Conservation (phyloP, 2,329 filamentous ascomycete species). For the Botrytis paeoniae region DNA sequence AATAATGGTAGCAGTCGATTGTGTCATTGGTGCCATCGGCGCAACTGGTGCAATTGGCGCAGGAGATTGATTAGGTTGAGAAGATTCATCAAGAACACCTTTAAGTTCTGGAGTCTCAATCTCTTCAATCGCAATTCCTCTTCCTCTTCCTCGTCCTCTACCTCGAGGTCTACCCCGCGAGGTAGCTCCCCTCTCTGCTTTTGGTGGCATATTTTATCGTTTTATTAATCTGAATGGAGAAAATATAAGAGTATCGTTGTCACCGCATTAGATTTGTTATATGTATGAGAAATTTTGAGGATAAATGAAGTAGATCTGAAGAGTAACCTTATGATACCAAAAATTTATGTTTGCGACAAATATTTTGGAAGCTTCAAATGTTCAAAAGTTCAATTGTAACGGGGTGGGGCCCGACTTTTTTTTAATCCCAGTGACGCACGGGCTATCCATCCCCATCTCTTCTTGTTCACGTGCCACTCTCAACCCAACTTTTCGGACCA, state of each 20-base stretch:
- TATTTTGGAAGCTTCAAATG: slow-evolving; percentile 8
- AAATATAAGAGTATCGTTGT: not conserved
- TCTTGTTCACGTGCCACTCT: not conserved
- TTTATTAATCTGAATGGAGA: not conserved
- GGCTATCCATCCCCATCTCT: not conserved
- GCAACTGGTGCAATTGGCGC: slow-evolving; percentile 1
- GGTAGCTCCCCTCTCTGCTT: slow-evolving; percentile 25
- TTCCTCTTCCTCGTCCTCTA: slow-evolving; percentile 31
- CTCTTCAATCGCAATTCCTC: slow-evolving; percentile 19
- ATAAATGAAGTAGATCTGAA: not conserved
- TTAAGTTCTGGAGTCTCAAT: slow-evolving; percentile 12
- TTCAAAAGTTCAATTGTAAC: not conserved
- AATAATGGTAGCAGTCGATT: not conserved
- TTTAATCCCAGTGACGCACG: not conserved
- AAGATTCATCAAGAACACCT: not conserved
- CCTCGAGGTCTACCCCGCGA: slow-evolving; percentile 23
- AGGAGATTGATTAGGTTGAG: not conserved
- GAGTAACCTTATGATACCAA: not conserved
- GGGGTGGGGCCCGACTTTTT: slow-evolving; percentile 3
- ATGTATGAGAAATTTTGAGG: not conserved
- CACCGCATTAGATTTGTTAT: not conserved
- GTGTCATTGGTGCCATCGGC: not conserved
- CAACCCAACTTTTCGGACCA: not conserved
- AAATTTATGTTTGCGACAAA: slow-evolving; percentile 6
- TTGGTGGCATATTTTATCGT: slow-evolving; percentile 32